Evolutionary conservation across 208 protist genomes (phyloP).

Genomic region (Leishmania guyanensis): DNA sequence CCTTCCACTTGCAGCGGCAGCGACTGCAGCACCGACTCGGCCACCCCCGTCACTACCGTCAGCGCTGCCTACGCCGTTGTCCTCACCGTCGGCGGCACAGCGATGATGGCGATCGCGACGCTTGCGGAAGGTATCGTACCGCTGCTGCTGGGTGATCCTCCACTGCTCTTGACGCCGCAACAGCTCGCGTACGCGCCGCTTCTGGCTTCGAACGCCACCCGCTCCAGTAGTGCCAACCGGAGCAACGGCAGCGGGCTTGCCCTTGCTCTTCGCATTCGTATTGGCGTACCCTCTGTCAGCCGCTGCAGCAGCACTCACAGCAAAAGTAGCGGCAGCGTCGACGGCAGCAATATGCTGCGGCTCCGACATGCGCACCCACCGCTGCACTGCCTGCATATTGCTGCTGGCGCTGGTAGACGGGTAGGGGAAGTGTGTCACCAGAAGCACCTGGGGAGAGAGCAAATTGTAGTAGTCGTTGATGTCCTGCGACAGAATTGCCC

Average conservation of each 20-base stretch:
- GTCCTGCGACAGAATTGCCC: slow-evolving; percentile 65
- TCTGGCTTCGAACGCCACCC: slow-evolving; percentile 8
- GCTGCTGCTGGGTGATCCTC: slow-evolving; percentile 24
- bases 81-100: slow-evolving; percentile 6
- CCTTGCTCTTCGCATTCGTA: not conserved
- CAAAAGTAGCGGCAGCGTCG: not conserved
- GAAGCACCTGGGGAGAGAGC: slow-evolving; percentile 60
- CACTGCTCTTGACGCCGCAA: slow-evolving; percentile 28
- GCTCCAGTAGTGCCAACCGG: not conserved
- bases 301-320: not conserved
- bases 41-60: not conserved
- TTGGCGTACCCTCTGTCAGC: not conserved
- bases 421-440: slow-evolving; percentile 78
- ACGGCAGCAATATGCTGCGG: slow-evolving; percentile 7
- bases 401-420: slow-evolving; percentile 31
- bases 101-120: slow-evolving; percentile 26
- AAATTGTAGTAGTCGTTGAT: slow-evolving; percentile 65
- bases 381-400: slow-evolving; percentile 27
- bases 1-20: not conserved
- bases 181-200: slow-evolving; percentile 21
- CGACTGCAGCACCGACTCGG: not conserved
- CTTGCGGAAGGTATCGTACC: slow-evolving; percentile 36
- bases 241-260: not conserved
- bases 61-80: not conserved
- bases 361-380: slow-evolving; percentile 21